Conservation (phyloP, 139 green algal species). For the Micractinium sp. region DNA sequence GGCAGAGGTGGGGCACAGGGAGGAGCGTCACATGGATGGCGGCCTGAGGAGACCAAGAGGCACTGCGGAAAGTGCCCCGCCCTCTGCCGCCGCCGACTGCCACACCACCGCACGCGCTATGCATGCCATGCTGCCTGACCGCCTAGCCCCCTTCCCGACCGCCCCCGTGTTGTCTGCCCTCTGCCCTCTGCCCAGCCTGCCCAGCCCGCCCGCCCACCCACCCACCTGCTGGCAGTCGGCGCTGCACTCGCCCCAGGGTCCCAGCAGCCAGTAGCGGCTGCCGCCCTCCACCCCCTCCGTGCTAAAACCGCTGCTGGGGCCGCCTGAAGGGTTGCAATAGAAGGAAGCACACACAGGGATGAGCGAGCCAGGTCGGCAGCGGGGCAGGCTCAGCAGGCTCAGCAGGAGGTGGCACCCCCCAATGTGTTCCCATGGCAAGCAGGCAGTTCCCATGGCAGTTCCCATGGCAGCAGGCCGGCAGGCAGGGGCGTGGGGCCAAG, state of each 20-base stretch:
- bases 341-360: too few species aligned
- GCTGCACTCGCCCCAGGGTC: neutral
- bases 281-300: neutral
- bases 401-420: too few species aligned
- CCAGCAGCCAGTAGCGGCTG: conserved; percentile 20
- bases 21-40: neutral
- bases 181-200: neutral
- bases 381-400: too few species aligned
- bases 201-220: neutral
- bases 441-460: too few species aligned
- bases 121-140: neutral
- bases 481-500: too few species aligned
- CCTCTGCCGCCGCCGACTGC: neutral
- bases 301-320: neutral
- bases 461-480: too few species aligned
- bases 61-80: neutral
- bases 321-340: neutral
- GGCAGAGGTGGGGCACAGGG: neutral
- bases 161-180: neutral
- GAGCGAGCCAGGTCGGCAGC: too few species aligned
- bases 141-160: neutral
- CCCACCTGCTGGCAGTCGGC: conserved; percentile 1
- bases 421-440: too few species aligned
- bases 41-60: neutral
- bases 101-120: neutral